Evolutionary conservation across 176 grass and related monocot species (phyloP).

Genomic region (Oryza officinalis): DNA sequence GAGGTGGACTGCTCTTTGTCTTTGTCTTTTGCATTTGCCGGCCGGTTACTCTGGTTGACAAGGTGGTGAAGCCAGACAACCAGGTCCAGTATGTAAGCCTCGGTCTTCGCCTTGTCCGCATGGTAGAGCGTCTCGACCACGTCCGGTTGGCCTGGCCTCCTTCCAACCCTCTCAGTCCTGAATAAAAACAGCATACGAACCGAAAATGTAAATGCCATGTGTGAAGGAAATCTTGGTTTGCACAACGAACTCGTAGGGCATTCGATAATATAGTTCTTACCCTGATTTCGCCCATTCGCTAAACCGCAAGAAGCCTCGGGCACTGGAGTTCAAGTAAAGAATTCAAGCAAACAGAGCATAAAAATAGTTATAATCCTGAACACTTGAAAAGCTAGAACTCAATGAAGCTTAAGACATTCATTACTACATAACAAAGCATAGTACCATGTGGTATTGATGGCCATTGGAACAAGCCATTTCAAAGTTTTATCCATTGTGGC

Average conservation of each 20-base stretch:
- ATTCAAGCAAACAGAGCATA: neutral
- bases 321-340: conserved; percentile 16
- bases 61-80: conserved; percentile 84
- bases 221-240: neutral
- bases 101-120: conserved; percentile 62
- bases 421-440: neutral
- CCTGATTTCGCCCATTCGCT: conserved; percentile 80
- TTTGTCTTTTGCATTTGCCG: conserved; percentile 30
- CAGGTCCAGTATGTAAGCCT: conserved; percentile 71
- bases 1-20: conserved; percentile 14
- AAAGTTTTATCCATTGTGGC: conserved; percentile 68
- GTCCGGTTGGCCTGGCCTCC: conserved; percentile 42
- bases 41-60: conserved; percentile 55
- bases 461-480: conserved; percentile 89
- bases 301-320: conserved; percentile 69
- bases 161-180: conserved; percentile 55
- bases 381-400: neutral
- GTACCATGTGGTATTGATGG: conserved; percentile 74
- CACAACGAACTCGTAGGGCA: neutral
- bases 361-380: neutral
- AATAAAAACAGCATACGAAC: conserved; percentile 22
- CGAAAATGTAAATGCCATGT: neutral
- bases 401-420: neutral
- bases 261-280: conserved; percentile 37
- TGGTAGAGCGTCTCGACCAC: conserved; percentile 79